Evolutionary conservation across 352 stramenopile genomes (phyloP).

Genomic region (Phytophthora nicotianae): DNA sequence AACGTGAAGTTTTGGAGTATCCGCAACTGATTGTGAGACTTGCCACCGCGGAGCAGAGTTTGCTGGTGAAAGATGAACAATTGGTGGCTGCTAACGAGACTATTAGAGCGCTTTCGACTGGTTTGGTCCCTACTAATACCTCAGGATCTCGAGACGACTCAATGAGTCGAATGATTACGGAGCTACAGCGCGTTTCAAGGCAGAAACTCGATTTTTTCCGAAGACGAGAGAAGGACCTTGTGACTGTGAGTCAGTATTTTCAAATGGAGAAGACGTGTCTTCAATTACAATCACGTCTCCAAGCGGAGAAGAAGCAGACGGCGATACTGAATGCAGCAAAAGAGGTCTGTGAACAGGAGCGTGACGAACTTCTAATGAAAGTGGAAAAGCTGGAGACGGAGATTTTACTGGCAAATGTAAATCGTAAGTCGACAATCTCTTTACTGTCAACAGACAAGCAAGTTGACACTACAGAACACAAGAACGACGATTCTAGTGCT

Average conservation of each 20-base stretch:
- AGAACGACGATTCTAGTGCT: not conserved
- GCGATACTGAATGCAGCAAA: constrained; percentile 22
- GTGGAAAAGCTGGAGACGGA: constrained; percentile 35
- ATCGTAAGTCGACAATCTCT: not conserved
- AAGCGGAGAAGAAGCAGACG: constrained; percentile 18
- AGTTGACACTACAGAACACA: not conserved
- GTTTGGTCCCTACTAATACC: not conserved
- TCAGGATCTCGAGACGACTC: not conserved
- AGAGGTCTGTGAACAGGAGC: constrained; percentile 29
- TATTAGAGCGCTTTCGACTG: constrained; percentile 29
- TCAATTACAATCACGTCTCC: constrained; percentile 28
- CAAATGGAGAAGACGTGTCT: constrained; percentile 30
- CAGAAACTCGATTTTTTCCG: constrained; percentile 26
- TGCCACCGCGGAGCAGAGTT: constrained; percentile 26
- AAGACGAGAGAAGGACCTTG: constrained; percentile 27
- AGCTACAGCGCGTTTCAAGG: constrained; percentile 23
- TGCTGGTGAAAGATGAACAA: constrained; percentile 33
- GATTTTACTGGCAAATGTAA: constrained; percentile 9
- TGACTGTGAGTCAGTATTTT: constrained; percentile 35
- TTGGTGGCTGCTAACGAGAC: constrained; percentile 30
- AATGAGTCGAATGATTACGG: constrained; percentile 16
- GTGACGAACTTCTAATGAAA: constrained; percentile 27
- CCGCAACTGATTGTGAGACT: constrained; percentile 29
- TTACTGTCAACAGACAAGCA: not conserved
- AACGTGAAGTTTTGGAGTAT: constrained; percentile 15